These are phyloP conservation scores for Naematelia aurantialba DNA, from an alignment of 768 basidiomycete genomes.

Conservation along the genomic window DNA sequence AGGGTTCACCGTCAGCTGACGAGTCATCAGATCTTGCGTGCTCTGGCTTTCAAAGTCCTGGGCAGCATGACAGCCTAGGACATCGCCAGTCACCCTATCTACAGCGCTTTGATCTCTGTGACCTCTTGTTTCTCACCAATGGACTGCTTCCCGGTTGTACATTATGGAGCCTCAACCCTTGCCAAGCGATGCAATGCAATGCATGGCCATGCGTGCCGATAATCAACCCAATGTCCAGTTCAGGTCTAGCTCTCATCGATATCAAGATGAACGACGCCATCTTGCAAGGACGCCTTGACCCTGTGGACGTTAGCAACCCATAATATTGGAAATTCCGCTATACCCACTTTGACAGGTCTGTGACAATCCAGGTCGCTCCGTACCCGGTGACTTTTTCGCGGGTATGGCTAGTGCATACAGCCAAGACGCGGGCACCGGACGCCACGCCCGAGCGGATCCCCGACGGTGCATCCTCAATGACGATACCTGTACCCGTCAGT, in stretches of 20 bases:
- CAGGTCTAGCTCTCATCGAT: slow-evolving; percentile 4
- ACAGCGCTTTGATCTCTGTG: neutral
- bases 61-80: slow-evolving; percentile 55
- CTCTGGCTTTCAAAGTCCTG: slow-evolving; percentile 75
- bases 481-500: slow-evolving; percentile 71
- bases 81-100: neutral
- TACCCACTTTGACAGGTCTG: slow-evolving; percentile 55
- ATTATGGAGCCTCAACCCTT: neutral
- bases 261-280: slow-evolving; percentile 1
- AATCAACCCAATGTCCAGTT: neutral
- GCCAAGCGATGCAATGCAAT: neutral
- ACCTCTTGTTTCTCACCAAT: neutral
- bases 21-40: slow-evolving; percentile 66
- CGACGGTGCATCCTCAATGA: slow-evolving; percentile 76
- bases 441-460: slow-evolving; percentile 71
- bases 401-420: slow-evolving; percentile 76
- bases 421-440: slow-evolving; percentile 71
- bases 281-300: slow-evolving; percentile 3
- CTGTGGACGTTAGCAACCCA: slow-evolving; percentile 1
- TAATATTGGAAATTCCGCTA: neutral
- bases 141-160: neutral
- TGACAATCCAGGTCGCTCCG: slow-evolving; percentile 65
- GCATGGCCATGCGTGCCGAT: neutral
- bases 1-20: slow-evolving; percentile 12
- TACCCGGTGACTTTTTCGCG: slow-evolving; percentile 58